Evolutionary conservation across 1,284 basidiomycete genomes (phyloP), one percentile per base, ranked within the genome.

Genomic region (Rhodofomes roseus): DNA sequence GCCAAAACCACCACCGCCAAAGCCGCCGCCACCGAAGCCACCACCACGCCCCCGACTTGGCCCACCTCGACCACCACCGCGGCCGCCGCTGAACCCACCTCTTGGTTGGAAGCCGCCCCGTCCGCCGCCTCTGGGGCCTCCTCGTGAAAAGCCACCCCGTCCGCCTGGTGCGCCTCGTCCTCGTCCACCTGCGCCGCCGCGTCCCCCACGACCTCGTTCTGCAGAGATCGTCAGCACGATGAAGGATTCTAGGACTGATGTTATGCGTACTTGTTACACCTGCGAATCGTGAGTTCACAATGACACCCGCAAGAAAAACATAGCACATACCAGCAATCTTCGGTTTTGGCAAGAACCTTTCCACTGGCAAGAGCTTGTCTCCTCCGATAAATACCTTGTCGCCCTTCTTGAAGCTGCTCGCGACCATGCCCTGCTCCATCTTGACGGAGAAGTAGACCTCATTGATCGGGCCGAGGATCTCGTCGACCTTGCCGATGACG

Each of bases 391-490:
- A 99, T 48, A 99, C 95, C 74, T 97, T 98, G 79, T 99, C 97
- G 56, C 96, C 96, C 70, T 92, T 92, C 77, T 97, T 94, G 80
- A 99, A 99, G 71, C 93, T 95, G 62, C 80, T 88, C 14, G 97
- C 96, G 54, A 96, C 87, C 89, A 99, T 96, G 51, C 97, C 97
- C 56, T 93, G 87, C 46, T 91, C 88, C 92, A 98, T 98, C 79
- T 99, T 99, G 67, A 99, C 84, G 4, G 96, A 98, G 72, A 99
- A 99, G 78, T 89, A 98, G 60, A 99, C 95, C 74, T 99, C 95
- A 75, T 99, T 99, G 75, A 99, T 96, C 11, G 97, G 97, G 0
- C 95, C 95, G 18, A 98, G 82, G 64, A 98, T 97, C 75, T 98
- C 95, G 76, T 98, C 95, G 40, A 98, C 92, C 76, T 96, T 96